Evolutionary conservation across 73 alveolate species (phyloP).

Genomic region (Uronychia setigera): DNA sequence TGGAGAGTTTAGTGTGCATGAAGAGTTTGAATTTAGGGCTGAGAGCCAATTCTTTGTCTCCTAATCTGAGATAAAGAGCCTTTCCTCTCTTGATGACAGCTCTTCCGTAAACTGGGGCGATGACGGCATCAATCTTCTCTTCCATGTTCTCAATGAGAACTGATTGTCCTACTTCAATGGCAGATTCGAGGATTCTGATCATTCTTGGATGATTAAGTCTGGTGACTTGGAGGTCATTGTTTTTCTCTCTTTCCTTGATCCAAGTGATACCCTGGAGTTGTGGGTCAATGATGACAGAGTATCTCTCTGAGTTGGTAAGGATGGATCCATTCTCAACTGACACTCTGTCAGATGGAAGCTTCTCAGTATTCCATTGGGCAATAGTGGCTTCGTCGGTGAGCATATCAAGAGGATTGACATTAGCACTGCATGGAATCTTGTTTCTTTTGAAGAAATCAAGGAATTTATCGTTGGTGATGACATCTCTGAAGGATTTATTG

Average conservation of each 20-base stretch:
- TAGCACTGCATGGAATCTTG: slow-evolving; percentile 96
- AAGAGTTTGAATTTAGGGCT: slow-evolving; percentile 95
- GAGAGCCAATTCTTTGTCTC: slow-evolving; percentile 97
- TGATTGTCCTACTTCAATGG: slow-evolving; percentile 97
- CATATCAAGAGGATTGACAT: slow-evolving; percentile 96
- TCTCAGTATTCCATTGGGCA: slow-evolving; percentile 98
- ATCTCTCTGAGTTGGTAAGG: slow-evolving; percentile 97
- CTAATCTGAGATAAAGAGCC: slow-evolving; percentile 92
- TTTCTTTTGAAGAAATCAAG: slow-evolving; percentile 91
- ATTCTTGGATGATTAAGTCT: slow-evolving; percentile 85
- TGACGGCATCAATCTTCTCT: slow-evolving; percentile 98
- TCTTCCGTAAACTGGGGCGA: slow-evolving; percentile 97
- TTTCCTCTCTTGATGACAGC: slow-evolving; percentile 92
- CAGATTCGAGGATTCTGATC: slow-evolving; percentile 80
- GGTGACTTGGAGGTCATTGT: slow-evolving; percentile 81
- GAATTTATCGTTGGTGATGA: slow-evolving; percentile 90
- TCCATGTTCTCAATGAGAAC: slow-evolving; percentile 99
- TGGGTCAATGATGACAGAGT: slow-evolving; percentile 98
- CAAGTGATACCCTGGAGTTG: slow-evolving; percentile 98
- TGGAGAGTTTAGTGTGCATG: slow-evolving; percentile 99
- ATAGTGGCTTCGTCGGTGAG: slow-evolving; percentile 98
- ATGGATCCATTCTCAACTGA: slow-evolving; percentile 98
- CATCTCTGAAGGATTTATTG: slow-evolving; percentile 98
- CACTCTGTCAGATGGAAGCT: slow-evolving; percentile 99
- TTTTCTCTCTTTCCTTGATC: slow-evolving; percentile 96